Evolutionary conservation across 208 protist genomes (phyloP).

Genomic region (Crithidia bombi): DNA sequence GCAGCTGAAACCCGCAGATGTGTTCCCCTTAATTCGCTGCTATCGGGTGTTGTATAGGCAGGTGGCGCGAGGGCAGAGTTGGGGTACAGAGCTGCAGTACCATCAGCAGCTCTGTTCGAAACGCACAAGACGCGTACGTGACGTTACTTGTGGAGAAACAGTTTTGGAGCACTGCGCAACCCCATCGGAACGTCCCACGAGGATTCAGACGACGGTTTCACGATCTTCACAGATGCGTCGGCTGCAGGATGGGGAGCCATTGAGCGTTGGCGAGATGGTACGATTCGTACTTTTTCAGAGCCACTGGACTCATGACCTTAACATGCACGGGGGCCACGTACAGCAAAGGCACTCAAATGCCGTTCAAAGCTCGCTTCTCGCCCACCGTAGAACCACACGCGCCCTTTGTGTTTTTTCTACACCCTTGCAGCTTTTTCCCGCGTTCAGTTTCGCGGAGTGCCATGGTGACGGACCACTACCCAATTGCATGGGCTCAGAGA

Average conservation of each 20-base stretch:
- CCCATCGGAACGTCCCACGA: constrained; percentile 10
- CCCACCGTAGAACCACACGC: constrained; percentile 9
- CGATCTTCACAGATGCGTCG: constrained; percentile 8
- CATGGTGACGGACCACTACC: constrained; percentile 8
- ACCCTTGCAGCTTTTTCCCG: not conserved
- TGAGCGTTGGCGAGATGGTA: constrained; percentile 8
- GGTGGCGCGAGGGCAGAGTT: constrained; percentile 3
- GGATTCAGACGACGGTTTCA: not conserved
- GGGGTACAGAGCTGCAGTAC: not conserved
- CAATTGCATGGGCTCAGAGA: constrained; percentile 1
- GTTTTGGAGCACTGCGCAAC: constrained; percentile 7
- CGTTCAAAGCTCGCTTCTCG: constrained; percentile 15
- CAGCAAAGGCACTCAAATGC: constrained; percentile 7
- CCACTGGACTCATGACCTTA: constrained; percentile 6
- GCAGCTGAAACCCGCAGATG: constrained; percentile 19
- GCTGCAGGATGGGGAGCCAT: constrained; percentile 9
- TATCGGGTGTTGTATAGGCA: not conserved
- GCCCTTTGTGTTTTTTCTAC: not conserved
- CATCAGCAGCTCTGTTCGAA: constrained; percentile 1
- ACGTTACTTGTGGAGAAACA: constrained; percentile 1
- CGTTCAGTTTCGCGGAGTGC: not conserved
- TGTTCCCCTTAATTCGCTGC: not conserved
- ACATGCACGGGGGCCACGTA: constrained; percentile 1
- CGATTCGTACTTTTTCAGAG: constrained; percentile 1
- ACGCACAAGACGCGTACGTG: too few species aligned